Evolutionary conservation across 2,329 filamentous ascomycete genomes (phyloP).

Genomic region (Ophiocordyceps unilateralis): DNA sequence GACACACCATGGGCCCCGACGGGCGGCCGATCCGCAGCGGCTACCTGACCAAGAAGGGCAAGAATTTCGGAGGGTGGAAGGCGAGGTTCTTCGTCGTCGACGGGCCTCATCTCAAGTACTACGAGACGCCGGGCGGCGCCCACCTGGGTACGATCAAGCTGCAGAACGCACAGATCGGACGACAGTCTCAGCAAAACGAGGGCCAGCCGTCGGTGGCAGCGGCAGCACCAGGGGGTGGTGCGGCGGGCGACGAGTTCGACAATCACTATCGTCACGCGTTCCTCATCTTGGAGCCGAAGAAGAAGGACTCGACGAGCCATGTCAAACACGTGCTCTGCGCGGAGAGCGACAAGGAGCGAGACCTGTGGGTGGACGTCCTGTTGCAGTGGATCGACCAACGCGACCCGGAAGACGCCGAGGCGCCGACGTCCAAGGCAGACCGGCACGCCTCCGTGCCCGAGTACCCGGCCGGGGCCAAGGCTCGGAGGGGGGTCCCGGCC

Average conservation of each 20-base stretch:
- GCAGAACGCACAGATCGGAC: conserved; percentile 79
- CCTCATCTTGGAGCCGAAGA: conserved; percentile 85
- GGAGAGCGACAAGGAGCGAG: conserved; percentile 82
- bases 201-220: conserved; percentile 43
- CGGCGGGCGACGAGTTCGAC: conserved; percentile 55
- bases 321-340: conserved; percentile 92
- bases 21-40: conserved; percentile 62
- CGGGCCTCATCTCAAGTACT: conserved; percentile 62
- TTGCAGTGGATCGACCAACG: conserved; percentile 74
- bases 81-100: conserved; percentile 50
- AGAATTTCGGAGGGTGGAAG: conserved; percentile 99
- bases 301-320: conserved; percentile 75
- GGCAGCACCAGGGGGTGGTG: conserved; percentile 8
- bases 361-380: conserved; percentile 83
- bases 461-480: conserved; percentile 6
- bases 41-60: conserved; percentile 89
- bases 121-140: conserved; percentile 74
- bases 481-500: conserved; percentile 14
- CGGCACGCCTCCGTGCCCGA: conserved; percentile 19
- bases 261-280: conserved; percentile 97
- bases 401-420: conserved; percentile 35
- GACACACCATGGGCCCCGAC: conserved; percentile 34
- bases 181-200: conserved; percentile 44
- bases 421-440: conserved; percentile 15
- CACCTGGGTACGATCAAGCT: conserved; percentile 91